These are phyloP conservation scores for Fusarium goolgardi DNA, from an alignment of 2,329 filamentous ascomycete genomes.

Conservation along the genomic window DNA sequence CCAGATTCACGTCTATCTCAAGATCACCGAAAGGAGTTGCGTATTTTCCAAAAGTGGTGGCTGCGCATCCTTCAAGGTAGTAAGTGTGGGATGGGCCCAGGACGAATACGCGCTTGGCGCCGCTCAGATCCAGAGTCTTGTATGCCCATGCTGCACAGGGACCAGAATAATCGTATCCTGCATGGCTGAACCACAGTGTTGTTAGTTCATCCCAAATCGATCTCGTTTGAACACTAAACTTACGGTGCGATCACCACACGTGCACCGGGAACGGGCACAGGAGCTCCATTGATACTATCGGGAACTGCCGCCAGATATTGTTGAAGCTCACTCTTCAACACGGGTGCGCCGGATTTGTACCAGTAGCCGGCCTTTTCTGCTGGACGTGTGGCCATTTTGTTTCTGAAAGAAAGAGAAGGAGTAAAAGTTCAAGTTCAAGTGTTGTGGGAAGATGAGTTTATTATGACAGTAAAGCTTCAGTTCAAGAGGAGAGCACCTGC, in stretches of 20 bases:
- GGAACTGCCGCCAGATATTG: slow-evolving; percentile 80
- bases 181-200: slow-evolving; percentile 71
- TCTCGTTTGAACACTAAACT: no score
- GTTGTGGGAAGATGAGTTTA: no score
- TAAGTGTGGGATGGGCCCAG: slow-evolving; percentile 93
- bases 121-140: slow-evolving; percentile 83
- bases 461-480: no score
- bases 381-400: no score
- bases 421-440: no score
- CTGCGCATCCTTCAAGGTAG: slow-evolving; percentile 79
- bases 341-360: no score
- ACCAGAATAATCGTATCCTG: slow-evolving; percentile 93
- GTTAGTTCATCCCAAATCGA: no score
- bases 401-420: no score
- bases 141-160: slow-evolving; percentile 95
- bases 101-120: slow-evolving; percentile 88
- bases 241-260: slow-evolving; percentile 94
- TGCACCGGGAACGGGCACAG: slow-evolving; percentile 77
- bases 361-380: no score
- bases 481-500: no score
- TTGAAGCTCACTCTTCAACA: no score
- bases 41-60: slow-evolving; percentile 78
- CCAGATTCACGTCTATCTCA: slow-evolving; percentile 69
- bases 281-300: slow-evolving; percentile 65
- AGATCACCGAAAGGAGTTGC: slow-evolving; percentile 80